Evolutionary conservation across 306 rosid genomes (phyloP), one percentile per base, ranked within the genome.

Genomic region (Quercus wislizeni): DNA sequence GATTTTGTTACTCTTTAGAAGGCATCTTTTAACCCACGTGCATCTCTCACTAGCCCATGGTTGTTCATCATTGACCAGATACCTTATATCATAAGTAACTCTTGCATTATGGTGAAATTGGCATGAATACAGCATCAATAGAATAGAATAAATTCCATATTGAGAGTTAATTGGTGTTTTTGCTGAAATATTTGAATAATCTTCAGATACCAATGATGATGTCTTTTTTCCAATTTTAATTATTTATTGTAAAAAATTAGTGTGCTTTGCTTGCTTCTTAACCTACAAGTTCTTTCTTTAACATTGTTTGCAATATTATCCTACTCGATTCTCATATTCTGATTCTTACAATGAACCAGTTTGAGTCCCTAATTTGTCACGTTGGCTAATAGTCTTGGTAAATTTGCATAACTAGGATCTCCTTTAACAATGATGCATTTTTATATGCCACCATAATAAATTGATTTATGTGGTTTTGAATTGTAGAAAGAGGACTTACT

Each of bases 401-500:
- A 30, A 64, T 64, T 64, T 6, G 33, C 46, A 17, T 64, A 33
- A 33, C 20, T 67, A 67, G 72, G 70, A 6, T 35, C 72, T 67
- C 72, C 51, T 33, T 18, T 18, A 4, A 67, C 14, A 19, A 5
- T 2, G 4, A 19, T 33, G 20, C 38, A 33, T 33, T 67, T 20
- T 49, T 30, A 14, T 55, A 41, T 7, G 20, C 19, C 54, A 55
- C 74, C 55, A 33, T 18, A 71, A 68, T 21, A 20, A 49, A 41
- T 23, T 59, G 20, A 31, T 76, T 17, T 28, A 19, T 76, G 56
- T 62, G 70, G 75, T 41, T 76, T 83, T 65, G 61, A 90, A 62
- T 62, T 84, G 86, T 82, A 94, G 99, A 85, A 91, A 58, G 97
- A 91, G 79, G 97, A 86, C 4, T 76, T 86, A 57, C 79, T 92